Base-by-base conservation (phyloP, 768 basidiomycete genomes). In the Candolleomyces eurysporus region DNA sequence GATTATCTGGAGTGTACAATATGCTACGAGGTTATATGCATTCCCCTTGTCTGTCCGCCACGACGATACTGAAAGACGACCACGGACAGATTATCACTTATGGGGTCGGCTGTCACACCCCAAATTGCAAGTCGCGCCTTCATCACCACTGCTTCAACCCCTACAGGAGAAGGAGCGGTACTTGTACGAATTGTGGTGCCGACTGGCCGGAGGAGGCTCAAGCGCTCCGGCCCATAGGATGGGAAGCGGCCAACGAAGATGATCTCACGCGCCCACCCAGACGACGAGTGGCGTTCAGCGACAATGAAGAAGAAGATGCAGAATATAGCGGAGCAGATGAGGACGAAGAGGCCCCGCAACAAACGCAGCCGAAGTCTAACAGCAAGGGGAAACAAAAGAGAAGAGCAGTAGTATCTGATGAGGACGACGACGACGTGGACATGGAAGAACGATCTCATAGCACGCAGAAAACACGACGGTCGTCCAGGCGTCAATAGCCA, bases 1-100 rank as follows among this genome's bases (percentile, higher is more conserved):
- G 89, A 92, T 53, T 73, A 84, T 16, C 66, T 86, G 3, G 89
- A 92, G 64, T 95, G 93, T 67, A 83, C 82, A 2, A 82, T 89
- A 52, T 95, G 93, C 75, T 69, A 80, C 62, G 88, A 90, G 75
- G 90, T 91, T 58, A 14, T 76, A 71, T 11, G 19, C 17, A 19
- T 51, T 31, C 42, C 43, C 32, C 31, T n/a, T 61, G 39, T 46
- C 31, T 46, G 11, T 48, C 17, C 26, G 19, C 39, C 26, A 50
- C 7, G 21, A 2, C 13, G 40, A 4, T 22, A 19, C 36, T 36
- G 11, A 36, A 11, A 10, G 48, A 46, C 39, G 16, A 30, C 26
- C 50, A 22, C 63, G 26, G 57, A 13, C 48, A 92, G 90, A 79
- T 88, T 36, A 65, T 91, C 48, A 92, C 91, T 3, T 83, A 81